Evolutionary conservation across 768 basidiomycete genomes (phyloP), one percentile per base, ranked within the genome.

Genomic region (Psilocybe cubensis): DNA sequence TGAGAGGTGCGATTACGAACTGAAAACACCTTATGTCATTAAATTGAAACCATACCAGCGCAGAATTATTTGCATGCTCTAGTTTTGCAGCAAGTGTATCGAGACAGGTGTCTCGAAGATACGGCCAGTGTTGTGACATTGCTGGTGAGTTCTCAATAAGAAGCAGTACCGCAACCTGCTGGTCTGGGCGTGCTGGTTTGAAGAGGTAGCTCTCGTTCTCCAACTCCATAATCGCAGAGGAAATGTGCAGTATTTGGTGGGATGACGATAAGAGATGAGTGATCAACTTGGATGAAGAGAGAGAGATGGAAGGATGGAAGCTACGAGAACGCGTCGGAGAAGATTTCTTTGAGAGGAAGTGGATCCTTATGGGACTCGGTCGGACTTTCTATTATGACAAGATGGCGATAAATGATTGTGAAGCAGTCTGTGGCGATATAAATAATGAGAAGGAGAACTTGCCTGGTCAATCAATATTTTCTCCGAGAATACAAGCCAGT

Each of bases 71-170:
- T 4, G 74, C 68, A 18, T 63, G 58, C 57, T 76, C 68, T 47
- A 85, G 66, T 24, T 71, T 73, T 40, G 76, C 72, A 50, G 81
- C 71, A 40, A 86, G 69, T 8, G 66, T 72, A 18, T 66, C 70
- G 20, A 85, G 72, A 65, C 79, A 79, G 21, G 73, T 76, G 64
- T 79, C 76, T 59, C 76, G 72, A 29, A 85, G 77, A 68, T 81
- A 74, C 60, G 74, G 63, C 84, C 84, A 86, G 21, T 76, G 69
- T 5, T 59, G 18, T 23, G 69, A 66, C 73, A 83, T 80, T 1
- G 68, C 66, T 29, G 72, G 71, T 0, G 84, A 85, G 63, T 85
- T 85, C 70, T 86, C 84, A 60, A 85, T 75, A 57, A 86, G 72
- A 57, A 85, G 63, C 49, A 84, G 73, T n/a, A 76, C 71, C 31